Evolutionary conservation across 177 flowering plant species (phyloP), one percentile per base, ranked within the genome.

Genomic region (Vitis hybrid): DNA sequence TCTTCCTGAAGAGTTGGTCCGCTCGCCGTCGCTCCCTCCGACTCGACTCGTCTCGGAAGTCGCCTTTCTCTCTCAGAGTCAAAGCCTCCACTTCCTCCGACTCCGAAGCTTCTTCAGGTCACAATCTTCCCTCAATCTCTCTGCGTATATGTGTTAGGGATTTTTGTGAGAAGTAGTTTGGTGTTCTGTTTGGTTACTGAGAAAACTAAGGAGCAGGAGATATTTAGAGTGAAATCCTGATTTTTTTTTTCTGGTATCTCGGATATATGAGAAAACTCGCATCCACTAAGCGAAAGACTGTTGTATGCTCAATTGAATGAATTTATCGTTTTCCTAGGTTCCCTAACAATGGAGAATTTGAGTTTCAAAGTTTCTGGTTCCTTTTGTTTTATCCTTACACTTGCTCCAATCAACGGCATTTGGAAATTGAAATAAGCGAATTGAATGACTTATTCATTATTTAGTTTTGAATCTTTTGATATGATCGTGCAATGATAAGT

Each of bases 81-180:
- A 53, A 73, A 61, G 81, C 80, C 26, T 65, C 81, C n/a, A 69
- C 80, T 11, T 48, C 77, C 48, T 70, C 62, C 19, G 72, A 71
- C 3, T 52, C 61, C 29, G 55, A 77, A 5, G 56, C 73, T 49
- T 78, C 83, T 51, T 59, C 82, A 71, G 82, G 85, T 84, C n/a
- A 22, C 15, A 18, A 45, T 52, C 68, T 10, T 52, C 12, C 26
- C 15, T 3, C 57, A 55, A 22, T 65, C 50, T 64, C n/a, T 19
- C 16, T 57, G 13, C 9, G 11, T 58, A 3, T 16, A 16, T 20
- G 45, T 39, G 45, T 39, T 39, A 39, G 45, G 45, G 45, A 39
- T 39, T 39, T 39, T 26, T 26, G 29, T 5, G 45, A 4, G 45
- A 39, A 39, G 13, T 20, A 8, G 7, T 65, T 2, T 65, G 29